These are phyloP conservation scores for Aureobasidium sp. DNA, from an alignment of 2,329 filamentous ascomycete species.

Conservation along the genomic window DNA sequence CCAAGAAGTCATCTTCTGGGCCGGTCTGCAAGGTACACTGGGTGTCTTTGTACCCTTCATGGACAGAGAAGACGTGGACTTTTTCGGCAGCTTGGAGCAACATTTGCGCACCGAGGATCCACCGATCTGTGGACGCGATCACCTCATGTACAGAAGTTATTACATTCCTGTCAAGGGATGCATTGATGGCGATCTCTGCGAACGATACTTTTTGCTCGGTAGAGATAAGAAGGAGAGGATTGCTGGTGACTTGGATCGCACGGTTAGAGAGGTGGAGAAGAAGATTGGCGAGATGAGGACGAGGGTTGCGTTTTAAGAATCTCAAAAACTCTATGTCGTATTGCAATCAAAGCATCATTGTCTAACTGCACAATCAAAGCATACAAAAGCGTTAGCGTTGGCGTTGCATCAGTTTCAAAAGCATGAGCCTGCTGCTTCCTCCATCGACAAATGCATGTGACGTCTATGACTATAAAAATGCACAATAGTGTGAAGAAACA, in stretches of 20 bases:
- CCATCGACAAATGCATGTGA: too few relatives aligned
- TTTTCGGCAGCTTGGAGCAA: constrained; percentile 90
- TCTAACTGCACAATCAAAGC: not conserved
- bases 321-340: too few relatives aligned
- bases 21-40: constrained; percentile 87
- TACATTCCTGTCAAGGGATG: constrained; percentile 95
- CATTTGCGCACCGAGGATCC: constrained; percentile 81
- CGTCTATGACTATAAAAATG: too few relatives aligned
- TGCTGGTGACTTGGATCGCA: constrained; percentile 84
- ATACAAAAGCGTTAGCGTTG: not conserved
- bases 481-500: too few relatives aligned
- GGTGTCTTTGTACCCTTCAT: constrained; percentile 90
- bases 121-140: constrained; percentile 83
- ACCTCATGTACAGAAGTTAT: constrained; percentile 91
- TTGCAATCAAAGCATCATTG: not conserved
- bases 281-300: constrained; percentile 57
- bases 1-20: constrained; percentile 86
- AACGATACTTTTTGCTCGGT: constrained; percentile 76
- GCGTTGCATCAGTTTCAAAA: too few relatives aligned
- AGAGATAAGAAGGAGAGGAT: constrained; percentile 94
- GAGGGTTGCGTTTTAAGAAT: constrained; percentile 30
- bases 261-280: constrained; percentile 86
- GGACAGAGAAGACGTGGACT: constrained; percentile 88
- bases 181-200: constrained; percentile 94
- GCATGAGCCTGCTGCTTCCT: too few relatives aligned